Conservation (phyloP, 2,329 filamentous ascomycete species). For the Hymenoscyphus fraxineus region DNA sequence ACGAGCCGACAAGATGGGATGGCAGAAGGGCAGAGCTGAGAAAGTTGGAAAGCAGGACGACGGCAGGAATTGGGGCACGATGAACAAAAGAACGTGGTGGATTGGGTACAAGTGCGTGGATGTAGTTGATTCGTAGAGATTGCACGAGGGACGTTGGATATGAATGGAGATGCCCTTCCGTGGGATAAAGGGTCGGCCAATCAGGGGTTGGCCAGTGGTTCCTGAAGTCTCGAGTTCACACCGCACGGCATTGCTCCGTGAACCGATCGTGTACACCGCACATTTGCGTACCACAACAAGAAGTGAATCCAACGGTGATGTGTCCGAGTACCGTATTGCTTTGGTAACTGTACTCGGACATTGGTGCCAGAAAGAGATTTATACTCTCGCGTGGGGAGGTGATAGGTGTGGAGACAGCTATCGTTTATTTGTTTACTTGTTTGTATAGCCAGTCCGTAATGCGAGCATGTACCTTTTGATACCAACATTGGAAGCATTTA, state of each 20-base stretch:
- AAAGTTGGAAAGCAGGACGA: background rate
- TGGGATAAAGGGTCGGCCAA: background rate
- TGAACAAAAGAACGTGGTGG: background rate
- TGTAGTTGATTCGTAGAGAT: slow-evolving; percentile 1
- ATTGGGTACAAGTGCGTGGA: background rate
- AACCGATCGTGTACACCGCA: background rate
- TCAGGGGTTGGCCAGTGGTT: background rate
- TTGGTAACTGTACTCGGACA: background rate
- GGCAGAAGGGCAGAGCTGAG: background rate
- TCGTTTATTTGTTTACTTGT: background rate
- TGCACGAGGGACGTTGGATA: background rate
- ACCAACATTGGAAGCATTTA: background rate
- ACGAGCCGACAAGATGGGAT: background rate
- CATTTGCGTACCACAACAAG: background rate
- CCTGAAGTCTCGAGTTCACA: background rate
- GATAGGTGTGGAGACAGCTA: background rate
- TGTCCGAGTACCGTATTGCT: background rate
- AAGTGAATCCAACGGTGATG: background rate
- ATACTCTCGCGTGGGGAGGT: background rate
- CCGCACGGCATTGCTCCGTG: background rate
- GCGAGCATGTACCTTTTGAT: background rate
- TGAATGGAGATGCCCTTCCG: background rate
- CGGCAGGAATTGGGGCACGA: no score
- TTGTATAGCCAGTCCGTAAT: background rate
- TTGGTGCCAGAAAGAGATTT: background rate